Conservation (phyloP, 257 asterid genomes). For the Plantago major region DNA sequence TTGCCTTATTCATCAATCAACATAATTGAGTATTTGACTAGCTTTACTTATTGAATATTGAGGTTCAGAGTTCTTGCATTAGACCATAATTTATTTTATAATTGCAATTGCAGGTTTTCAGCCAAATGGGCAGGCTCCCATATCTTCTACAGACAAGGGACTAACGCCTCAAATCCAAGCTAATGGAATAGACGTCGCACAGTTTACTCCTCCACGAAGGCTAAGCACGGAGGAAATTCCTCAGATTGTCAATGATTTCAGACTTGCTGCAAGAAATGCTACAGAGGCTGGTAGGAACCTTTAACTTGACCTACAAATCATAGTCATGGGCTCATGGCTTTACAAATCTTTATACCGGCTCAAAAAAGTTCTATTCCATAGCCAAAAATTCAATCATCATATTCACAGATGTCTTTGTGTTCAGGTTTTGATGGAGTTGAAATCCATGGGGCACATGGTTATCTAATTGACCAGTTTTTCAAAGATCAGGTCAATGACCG, state of each 20-base stretch:
- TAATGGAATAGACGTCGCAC: conserved; percentile 34
- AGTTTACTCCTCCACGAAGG: conserved; percentile 57
- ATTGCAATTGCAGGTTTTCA: conserved; percentile 39
- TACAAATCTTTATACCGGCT: neutral
- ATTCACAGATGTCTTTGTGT: neutral
- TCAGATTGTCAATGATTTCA: conserved; percentile 53
- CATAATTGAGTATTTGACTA: too few species aligned
- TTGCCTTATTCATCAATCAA: too few species aligned
- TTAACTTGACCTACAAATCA: neutral
- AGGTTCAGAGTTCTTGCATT: neutral
- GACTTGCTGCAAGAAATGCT: conserved; percentile 75
- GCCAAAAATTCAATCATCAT: neutral
- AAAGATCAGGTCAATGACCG: conserved; percentile 65
- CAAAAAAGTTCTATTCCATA: neutral
- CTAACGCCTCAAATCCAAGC: conserved; percentile 41
- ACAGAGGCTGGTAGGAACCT: conserved; percentile 55
- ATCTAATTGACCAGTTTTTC: conserved; percentile 59
- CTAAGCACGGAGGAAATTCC: conserved; percentile 58
- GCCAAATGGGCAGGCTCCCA: conserved; percentile 68
- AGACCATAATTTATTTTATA: neutral
- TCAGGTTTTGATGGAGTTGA: conserved; percentile 79
- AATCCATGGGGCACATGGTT: conserved; percentile 75
- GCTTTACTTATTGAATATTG: neutral
- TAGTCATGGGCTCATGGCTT: neutral
- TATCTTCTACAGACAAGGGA: conserved; percentile 52